Base-by-base conservation (phyloP, 2,329 filamentous ascomycete genomes). In the Endothia cerciana region DNA sequence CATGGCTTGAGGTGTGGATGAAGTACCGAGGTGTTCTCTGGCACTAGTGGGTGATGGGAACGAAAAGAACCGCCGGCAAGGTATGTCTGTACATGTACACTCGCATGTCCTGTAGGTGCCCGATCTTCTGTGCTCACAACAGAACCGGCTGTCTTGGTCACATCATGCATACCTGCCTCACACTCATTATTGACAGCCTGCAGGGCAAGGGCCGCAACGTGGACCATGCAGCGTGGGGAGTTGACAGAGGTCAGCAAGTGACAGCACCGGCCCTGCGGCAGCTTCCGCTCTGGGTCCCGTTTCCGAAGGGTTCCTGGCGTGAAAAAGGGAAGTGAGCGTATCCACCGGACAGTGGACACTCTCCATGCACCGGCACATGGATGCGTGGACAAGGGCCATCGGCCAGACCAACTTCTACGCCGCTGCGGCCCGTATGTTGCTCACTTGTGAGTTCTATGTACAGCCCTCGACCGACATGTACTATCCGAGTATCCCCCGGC, bases 381-480 rank as follows among this genome's bases (percentile, higher is more conserved):
- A 65, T 65, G 63, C 56, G 45, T 60, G 57, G 51, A 53, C 63
- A 25, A 57, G 63, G 65, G 60, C 59, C 47, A 55, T 41, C 40
- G 61, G 61, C 61, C 61, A 63, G 61, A 55, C 61, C 33, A 63
- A 57, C 40, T 7, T 47, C 63, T 63, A 47, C 65, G 56, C 60
- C 63, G 65, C 63, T 49, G 36, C 60, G 56, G 66, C 63, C 65
- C 63, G 63, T 67, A 63, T 58, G 55, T 45, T 63, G 40, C 65
- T 61, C 57, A 43, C 62, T 60, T 60, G 63, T 45, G 58, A 41
- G 30, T 28, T 60, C 43, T n/a, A 47, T 62, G 63, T 68, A 68
- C 66, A 60, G 56, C 36, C 60, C 53, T 60, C 22, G 56, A 63
- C 66, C 63, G 58, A 51, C 60, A 68, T 38, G 66, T 68, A 68